Base-by-base conservation (phyloP, 805 yeast genomes). In the Nakazawaea siamensis region DNA sequence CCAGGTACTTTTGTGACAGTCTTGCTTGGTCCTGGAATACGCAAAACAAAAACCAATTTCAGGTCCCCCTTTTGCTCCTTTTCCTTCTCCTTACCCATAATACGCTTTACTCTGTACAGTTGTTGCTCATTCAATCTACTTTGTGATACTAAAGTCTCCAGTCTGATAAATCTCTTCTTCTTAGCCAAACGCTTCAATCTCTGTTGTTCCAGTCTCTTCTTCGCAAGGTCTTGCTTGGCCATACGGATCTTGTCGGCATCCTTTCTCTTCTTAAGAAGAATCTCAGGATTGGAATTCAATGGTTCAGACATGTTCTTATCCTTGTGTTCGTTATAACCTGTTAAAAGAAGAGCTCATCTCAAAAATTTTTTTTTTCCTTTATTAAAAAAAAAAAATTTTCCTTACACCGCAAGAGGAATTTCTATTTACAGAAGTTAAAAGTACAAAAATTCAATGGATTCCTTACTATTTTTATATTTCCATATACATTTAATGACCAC, bases 191-290 rank as follows among this genome's bases (percentile, higher is more conserved):
- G 57, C 43, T 64, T 68, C 52, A 62, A 64, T 43, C 57, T 57
- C 41, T 65, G 58, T 32, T 61, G 66, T 36, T 65, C 66, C 28
- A 60, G 62, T 54, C 69, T 73, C 47, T 64, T 58, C 43, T 66
- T 66, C 12, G 78, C 77, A 37, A 68, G 67, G 44, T 78, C 82
- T 55, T 80, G 90, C 51, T 79, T 82, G 54, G 78, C 83, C 35
- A 81, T 48, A 54, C 87, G 70, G 45, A 77, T 64, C 55, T 80
- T 66, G 54, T 82, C 90, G 40, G 80, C 81, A 51, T 80, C 73
- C 63, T 81, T 83, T 60, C 94, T 75, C 64, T 82, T 83, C 51
- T 77, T 75, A 43, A 83, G 67, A 46, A 83, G 72, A 37, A 83
- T 68, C 55, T 83, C 92, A 25, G 92, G 90, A 51, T 78, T 80